A percentile compares a stretch with the other conserved stretches of the same genome.
Conservation (phyloP, 176 grass and related monocot species). For the Musa troglodytarum region DNA sequence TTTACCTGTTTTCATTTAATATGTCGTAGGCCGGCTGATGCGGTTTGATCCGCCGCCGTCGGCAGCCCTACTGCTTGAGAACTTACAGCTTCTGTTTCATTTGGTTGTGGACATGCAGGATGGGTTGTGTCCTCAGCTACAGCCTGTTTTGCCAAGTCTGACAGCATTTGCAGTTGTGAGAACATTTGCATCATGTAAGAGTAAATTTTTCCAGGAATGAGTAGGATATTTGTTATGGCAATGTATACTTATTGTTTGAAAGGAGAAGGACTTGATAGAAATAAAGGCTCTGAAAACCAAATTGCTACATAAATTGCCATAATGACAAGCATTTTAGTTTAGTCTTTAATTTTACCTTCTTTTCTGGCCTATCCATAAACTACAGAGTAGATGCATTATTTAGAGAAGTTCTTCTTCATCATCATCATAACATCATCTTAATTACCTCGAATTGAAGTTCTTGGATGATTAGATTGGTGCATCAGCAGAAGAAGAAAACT, state of each 20-base stretch:
- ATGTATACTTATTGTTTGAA: not conserved
- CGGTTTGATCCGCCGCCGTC: too few species aligned
- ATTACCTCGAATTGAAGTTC: not conserved
- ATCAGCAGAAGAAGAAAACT: constrained; percentile 40
- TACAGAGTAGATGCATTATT: not conserved
- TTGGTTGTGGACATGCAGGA: too few species aligned
- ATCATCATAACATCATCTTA: not conserved
- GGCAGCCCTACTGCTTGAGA: too few species aligned
- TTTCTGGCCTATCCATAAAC: not conserved
- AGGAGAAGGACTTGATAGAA: not conserved
- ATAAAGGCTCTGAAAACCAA: not conserved
- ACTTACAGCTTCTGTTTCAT: too few species aligned
- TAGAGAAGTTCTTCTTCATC: not conserved
- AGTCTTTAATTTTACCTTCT: not conserved
- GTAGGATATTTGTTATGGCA: too few species aligned
- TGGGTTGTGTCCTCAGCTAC: too few species aligned
- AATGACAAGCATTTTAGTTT: not conserved
- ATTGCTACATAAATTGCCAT: not conserved
- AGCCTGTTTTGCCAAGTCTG: too few species aligned
- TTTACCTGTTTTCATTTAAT: too few species aligned
- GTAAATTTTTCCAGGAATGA: too few species aligned
- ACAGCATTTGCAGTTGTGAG: too few species aligned
- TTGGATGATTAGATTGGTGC: constrained; percentile 30
- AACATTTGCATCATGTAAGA: too few species aligned
- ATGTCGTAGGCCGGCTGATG: too few species aligned